phyloP scores from a whole-genome alignment of 2,329 filamentous ascomycete genomes.

The Dothistroma septosporum region DNA sequence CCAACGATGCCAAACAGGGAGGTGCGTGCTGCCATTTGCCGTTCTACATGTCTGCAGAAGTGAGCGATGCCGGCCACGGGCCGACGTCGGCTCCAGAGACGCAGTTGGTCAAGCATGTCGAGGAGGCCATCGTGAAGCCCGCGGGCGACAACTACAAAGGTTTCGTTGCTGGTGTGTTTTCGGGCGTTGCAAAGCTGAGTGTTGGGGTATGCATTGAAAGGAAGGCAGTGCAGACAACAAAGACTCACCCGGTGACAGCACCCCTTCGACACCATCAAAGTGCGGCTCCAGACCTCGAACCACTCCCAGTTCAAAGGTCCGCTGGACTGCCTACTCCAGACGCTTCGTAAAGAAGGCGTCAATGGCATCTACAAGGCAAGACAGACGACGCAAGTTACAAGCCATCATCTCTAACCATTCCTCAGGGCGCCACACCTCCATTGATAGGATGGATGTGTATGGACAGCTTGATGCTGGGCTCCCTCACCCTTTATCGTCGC shows the following conservation, averaged over 20 bases:
- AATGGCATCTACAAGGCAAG: slow-evolving; percentile 84
- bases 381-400: slow-evolving; percentile 5
- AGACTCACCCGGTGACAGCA: slow-evolving; percentile 45
- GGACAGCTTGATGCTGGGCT: slow-evolving; percentile 90
- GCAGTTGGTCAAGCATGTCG: slow-evolving; percentile 12
- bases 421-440: slow-evolving; percentile 61
- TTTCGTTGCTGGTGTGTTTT: slow-evolving; percentile 97
- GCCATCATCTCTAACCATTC: not conserved
- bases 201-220: slow-evolving; percentile 51
- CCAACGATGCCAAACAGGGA: slow-evolving; percentile 3
- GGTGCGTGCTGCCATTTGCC: not conserved
- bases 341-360: slow-evolving; percentile 78
- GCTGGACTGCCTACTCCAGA: slow-evolving; percentile 78
- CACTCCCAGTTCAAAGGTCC: slow-evolving; percentile 76
- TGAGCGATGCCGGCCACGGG: slow-evolving; percentile 24
- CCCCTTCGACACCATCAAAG: slow-evolving; percentile 93
- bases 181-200: slow-evolving; percentile 82
- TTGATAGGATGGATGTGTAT: slow-evolving; percentile 98
- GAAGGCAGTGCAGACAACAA: not conserved
- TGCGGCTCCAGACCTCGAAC: slow-evolving; percentile 84
- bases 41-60: slow-evolving; percentile 22
- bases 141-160: slow-evolving; percentile 69
- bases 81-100: slow-evolving; percentile 15
- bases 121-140: slow-evolving; percentile 17
- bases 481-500: slow-evolving; percentile 82